Evolutionary conservation across 306 rosid species (phyloP), one percentile per base, ranked within the genome.

Genomic region (Dryas drummondii): DNA sequence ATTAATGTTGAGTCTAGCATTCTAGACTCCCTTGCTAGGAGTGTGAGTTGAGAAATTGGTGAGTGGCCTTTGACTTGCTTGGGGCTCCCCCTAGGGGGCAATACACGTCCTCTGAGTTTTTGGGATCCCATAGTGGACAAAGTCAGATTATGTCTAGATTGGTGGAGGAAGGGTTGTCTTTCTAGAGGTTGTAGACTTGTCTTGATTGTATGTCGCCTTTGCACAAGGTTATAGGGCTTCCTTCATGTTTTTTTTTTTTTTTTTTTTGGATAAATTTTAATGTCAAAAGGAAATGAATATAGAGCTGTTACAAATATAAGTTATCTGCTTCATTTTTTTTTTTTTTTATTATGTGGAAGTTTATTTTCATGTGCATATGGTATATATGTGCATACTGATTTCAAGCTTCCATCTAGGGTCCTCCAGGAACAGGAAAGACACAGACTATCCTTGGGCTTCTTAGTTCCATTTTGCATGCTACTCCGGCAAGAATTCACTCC

Each of bases 371-470:
- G 64, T 50, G 51, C 19, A 17, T 47, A 55, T 59, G 22, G 62
- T 19, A 68, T 40, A 22, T 22, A 22, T 22, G 52, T 47, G 67
- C 71, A 74, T 74, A 12, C 61, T 89, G 83, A 88, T 70, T 72
- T 53, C 57, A 61, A 59, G 62, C 71, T 71, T 75, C 54, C 81
- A 83, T 86, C 75, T 83, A 94, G 98, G 98, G 98, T 9, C 98
- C 98, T 81, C 98, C 98, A 81, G 97, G 98, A 76, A 94, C 98
- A 67, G 98, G 97, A 76, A 94, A 94, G 84, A 94, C 98, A 72
- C 96, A 94, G 73, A 90, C 98, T 76, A 91, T 90, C 78, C 96
- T 94, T 76, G 98, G 92, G 78, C 84, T 94, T 84, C 93, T 94
- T 44, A 94, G 98, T 66, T 84, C 93, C 76, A 91, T 94, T 84